These are phyloP conservation scores for Neurospora pannonica DNA, from an alignment of 495 filamentous ascomycete genomes.

Conservation along the genomic window DNA sequence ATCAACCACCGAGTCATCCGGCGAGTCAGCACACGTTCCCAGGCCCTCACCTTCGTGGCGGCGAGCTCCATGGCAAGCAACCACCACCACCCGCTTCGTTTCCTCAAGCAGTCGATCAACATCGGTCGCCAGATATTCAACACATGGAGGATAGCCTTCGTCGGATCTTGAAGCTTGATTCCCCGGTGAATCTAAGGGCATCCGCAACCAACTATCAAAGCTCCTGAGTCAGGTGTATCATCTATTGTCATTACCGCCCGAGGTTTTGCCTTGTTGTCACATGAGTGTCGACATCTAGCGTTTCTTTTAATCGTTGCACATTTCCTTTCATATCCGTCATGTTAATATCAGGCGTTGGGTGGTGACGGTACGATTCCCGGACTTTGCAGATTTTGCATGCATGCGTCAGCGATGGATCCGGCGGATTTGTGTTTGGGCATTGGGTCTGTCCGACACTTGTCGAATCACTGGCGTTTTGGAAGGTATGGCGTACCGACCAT, in stretches of 20 bases:
- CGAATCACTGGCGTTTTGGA: slow-evolving; percentile 3
- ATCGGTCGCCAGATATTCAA: slow-evolving; percentile 24
- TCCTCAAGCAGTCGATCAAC: background rate
- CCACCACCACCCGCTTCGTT: background rate
- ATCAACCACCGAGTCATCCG: background rate
- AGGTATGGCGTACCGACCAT: background rate
- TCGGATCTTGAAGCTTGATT: slow-evolving; percentile 38
- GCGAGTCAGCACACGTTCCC: background rate
- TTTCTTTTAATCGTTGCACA: background rate
- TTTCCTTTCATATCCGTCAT: background rate
- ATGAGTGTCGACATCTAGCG: background rate
- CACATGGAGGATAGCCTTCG: slow-evolving; percentile 42
- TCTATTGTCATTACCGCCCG: background rate
- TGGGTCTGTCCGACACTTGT: background rate
- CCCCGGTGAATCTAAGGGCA: slow-evolving; percentile 7
- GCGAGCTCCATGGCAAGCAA: background rate
- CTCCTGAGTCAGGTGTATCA: slow-evolving; percentile 7
- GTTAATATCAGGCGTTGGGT: slow-evolving; percentile 5
- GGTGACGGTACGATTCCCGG: slow-evolving; percentile 4
- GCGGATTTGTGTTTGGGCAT: background rate
- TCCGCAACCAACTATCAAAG: slow-evolving; percentile 14
- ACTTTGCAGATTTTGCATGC: background rate
- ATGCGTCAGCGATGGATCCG: background rate
- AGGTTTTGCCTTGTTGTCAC: background rate
- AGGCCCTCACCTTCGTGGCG: background rate